These are phyloP conservation scores for Hypoxylon sp. DNA, from an alignment of 2,329 filamentous ascomycete genomes.

Conservation along the genomic window DNA sequence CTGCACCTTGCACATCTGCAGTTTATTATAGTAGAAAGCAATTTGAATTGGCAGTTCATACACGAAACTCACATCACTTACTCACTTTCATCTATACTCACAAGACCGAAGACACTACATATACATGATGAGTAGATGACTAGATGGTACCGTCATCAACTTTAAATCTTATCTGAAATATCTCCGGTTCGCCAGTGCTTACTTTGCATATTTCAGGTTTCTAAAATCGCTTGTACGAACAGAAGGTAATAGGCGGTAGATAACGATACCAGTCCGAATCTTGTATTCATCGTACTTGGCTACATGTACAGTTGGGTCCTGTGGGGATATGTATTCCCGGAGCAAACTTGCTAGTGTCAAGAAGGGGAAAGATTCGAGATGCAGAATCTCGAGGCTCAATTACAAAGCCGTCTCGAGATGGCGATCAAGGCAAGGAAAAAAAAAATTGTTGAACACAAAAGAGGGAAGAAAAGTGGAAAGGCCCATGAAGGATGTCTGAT, in stretches of 20 bases:
- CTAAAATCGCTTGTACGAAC: neutral
- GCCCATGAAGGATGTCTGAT: conserved; percentile 30
- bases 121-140: conserved; percentile 25
- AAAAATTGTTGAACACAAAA: conserved; percentile 11
- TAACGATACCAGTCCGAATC: conserved; percentile 24
- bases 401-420: conserved; percentile 38
- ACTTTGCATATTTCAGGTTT: conserved; percentile 16
- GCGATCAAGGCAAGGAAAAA: conserved; percentile 29
- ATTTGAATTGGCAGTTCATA: conserved; percentile 20
- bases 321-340: conserved; percentile 29
- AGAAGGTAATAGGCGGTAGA: conserved; percentile 27
- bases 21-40: conserved; percentile 30
- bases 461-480: conserved; percentile 35
- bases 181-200: conserved; percentile 30
- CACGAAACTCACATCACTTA: neutral
- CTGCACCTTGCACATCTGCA: neutral
- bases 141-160: conserved; percentile 32
- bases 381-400: conserved; percentile 24
- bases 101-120: conserved; percentile 9
- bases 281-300: conserved; percentile 6
- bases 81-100: neutral
- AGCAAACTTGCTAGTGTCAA: conserved; percentile 30
- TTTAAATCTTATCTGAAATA: conserved; percentile 39
- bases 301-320: conserved; percentile 6
- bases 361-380: conserved; percentile 1